A percentile compares a stretch with the other conserved stretches of the same genome.
These are phyloP conservation scores for Cordyceps fumosorosea DNA, from an alignment of 2,329 filamentous ascomycete genomes.

Conservation along the genomic window DNA sequence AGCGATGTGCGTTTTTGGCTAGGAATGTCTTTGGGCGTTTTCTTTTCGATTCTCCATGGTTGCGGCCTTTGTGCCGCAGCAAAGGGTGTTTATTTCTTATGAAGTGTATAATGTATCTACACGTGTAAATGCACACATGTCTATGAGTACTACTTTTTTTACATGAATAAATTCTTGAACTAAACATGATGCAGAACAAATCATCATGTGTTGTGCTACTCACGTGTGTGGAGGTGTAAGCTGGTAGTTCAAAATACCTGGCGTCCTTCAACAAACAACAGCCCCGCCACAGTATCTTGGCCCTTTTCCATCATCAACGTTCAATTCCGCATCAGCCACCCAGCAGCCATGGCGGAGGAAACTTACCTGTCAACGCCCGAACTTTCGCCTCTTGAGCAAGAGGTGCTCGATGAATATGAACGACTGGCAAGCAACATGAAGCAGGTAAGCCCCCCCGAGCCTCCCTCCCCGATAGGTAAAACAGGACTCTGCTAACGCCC, in stretches of 20 bases:
- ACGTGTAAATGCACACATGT: slow-evolving; percentile 10
- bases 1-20: slow-evolving; percentile 11
- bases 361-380: slow-evolving; percentile 41
- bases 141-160: background rate
- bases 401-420: slow-evolving; percentile 91
- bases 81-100: slow-evolving; percentile 11
- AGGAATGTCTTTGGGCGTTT: background rate
- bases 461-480: too few species aligned
- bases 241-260: background rate
- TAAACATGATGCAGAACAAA: background rate
- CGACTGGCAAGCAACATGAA: slow-evolving; percentile 85
- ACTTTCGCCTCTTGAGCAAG: slow-evolving; percentile 78
- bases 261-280: background rate
- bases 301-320: background rate
- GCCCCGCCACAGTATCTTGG: background rate
- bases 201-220: background rate
- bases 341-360: slow-evolving; percentile 10
- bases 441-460: slow-evolving; percentile 46
- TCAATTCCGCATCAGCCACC: background rate
- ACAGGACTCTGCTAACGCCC: too few species aligned
- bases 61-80: slow-evolving; percentile 6
- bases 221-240: background rate
- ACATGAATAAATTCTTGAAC: background rate
- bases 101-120: slow-evolving; percentile 14
- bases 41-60: slow-evolving; percentile 10